Conservation (phyloP, 2,329 filamentous ascomycete species). For the Botrytis porri region DNA sequence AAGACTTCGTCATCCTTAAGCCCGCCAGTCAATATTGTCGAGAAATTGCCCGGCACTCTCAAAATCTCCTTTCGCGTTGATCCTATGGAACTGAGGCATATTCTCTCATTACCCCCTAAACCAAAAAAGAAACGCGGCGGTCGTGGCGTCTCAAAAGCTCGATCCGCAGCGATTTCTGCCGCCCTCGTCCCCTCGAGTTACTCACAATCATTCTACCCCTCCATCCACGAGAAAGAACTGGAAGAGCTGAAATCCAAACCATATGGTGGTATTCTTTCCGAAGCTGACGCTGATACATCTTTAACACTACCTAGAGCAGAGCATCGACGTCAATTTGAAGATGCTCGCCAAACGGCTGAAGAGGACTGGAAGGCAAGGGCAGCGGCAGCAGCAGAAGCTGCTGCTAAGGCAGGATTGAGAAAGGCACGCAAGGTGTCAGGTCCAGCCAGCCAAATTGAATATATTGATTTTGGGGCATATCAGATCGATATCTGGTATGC, state of each 20-base stretch:
- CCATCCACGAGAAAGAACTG: slow-evolving; percentile 82
- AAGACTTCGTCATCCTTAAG: slow-evolving; percentile 44
- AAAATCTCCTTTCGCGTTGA: slow-evolving; percentile 59
- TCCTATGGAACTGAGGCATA: slow-evolving; percentile 56
- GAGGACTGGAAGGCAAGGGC: slow-evolving; percentile 79
- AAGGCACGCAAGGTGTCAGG: slow-evolving; percentile 74
- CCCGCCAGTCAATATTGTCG: slow-evolving; percentile 42
- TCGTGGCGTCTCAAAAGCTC: slow-evolving; percentile 43
- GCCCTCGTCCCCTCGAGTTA: slow-evolving; percentile 28
- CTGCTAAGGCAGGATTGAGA: slow-evolving; percentile 59
- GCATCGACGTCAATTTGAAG: slow-evolving; percentile 84
- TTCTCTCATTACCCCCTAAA: slow-evolving; percentile 57
- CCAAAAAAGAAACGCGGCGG: slow-evolving; percentile 51
- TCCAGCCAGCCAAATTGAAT: slow-evolving; percentile 94
- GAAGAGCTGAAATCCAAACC: slow-evolving; percentile 91
- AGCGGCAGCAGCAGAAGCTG: slow-evolving; percentile 63
- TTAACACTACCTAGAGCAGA: slow-evolving; percentile 77
- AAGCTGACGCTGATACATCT: slow-evolving; percentile 85
- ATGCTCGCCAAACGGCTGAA: slow-evolving; percentile 86
- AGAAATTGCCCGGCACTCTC: slow-evolving; percentile 39
- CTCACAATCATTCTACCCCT: slow-evolving; percentile 41
- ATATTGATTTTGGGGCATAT: slow-evolving; percentile 95
- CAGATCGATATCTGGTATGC: slow-evolving; percentile 99
- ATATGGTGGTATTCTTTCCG: slow-evolving; percentile 88
- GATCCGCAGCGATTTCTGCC: slow-evolving; percentile 38